Evolutionary conservation across 177 flowering plant genomes (phyloP), one percentile per base, ranked within the genome.

Genomic region (Tripterygium wilfordii): DNA sequence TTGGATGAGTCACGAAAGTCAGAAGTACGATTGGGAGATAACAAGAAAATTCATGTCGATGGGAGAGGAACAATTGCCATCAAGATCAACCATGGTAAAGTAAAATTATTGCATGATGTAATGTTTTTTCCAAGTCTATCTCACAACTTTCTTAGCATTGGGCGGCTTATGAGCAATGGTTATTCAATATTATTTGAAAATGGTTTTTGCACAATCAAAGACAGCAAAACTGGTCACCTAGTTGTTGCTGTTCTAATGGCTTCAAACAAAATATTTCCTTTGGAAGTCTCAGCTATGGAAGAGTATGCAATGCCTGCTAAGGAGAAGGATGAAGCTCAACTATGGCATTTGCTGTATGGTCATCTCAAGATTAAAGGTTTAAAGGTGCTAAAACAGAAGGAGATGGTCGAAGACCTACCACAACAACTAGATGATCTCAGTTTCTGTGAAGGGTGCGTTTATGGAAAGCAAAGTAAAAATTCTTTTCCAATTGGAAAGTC

Each of bases 291-390:
- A 8, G 22, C 13, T 6, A 27, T 48, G 28, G 26, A 49, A 4
- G 40, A 30, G 22, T 5, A 8, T 48, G 24, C 48, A 21, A 16
- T 57, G 0, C 20, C 24, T 30, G 40, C 13, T 24, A 23, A 15
- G 2, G 44, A 15, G 10, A 21, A 23, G 3, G 32, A 24, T 40
- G 39, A 48, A 8, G 41, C 59, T 10, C 10, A 17, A 8, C 3
- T 49, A 17, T 62, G 61, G 56, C 61, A 55, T 31, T 51, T 55
- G n/a, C n/a, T n/a, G n/a, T n/a, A n/a, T n/a, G n/a, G n/a, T n/a
- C n/a, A n/a, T n/a, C n/a, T n/a, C n/a, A n/a, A n/a, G n/a, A n/a
- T n/a, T n/a, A n/a, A n/a, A n/a, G n/a, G n/a, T n/a, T n/a, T n/a
- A n/a, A n/a, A n/a, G n/a, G n/a, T n/a, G n/a, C n/a, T n/a, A n/a